A percentile compares a stretch with the other conserved stretches of the same genome.
Evolutionary conservation across 2,329 filamentous ascomycete species (phyloP).

Genomic region (Fusarium sp.): DNA sequence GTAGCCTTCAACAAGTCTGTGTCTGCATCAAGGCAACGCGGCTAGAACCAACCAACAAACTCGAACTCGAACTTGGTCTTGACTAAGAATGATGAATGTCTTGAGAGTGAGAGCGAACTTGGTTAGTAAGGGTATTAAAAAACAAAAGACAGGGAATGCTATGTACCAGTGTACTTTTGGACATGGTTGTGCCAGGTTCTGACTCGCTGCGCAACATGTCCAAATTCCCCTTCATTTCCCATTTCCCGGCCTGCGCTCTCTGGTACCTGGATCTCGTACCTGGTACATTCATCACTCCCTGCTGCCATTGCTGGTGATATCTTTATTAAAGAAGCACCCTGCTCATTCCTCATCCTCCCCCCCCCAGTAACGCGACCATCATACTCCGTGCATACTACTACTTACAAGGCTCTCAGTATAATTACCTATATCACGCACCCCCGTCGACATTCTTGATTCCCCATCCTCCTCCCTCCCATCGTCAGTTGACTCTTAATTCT

Average conservation of each 20-base stretch:
- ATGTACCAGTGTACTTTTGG: conserved; percentile 31
- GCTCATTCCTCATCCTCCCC: conserved; percentile 11
- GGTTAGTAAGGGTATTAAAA: conserved; percentile 10
- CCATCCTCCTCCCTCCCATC: background rate
- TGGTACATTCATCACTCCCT: conserved; percentile 29
- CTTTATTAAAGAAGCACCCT: conserved; percentile 39
- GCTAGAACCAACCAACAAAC: background rate
- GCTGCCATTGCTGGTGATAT: conserved; percentile 13
- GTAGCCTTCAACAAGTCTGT: background rate
- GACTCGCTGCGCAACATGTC: conserved; percentile 30
- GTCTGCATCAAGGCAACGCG: conserved; percentile 9
- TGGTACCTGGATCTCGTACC: conserved; percentile 33
- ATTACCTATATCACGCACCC: conserved; percentile 20
- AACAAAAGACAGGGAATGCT: background rate
- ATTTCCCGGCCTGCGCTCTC: conserved; percentile 16
- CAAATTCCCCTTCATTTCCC: conserved; percentile 38
- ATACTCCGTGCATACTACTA: no score
- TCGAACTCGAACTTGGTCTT: background rate
- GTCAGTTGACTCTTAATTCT: conserved; percentile 6
- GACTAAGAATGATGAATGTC: conserved; percentile 10
- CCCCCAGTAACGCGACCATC: conserved; percentile 26
- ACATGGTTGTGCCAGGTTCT: conserved; percentile 30
- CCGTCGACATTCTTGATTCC: conserved; percentile 7
- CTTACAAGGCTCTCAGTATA: conserved; percentile 19
- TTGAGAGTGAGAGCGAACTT: conserved; percentile 6